phyloP scores from a whole-genome alignment of 805 yeast species.

The Wickerhamomyces kurtzmanii region DNA sequence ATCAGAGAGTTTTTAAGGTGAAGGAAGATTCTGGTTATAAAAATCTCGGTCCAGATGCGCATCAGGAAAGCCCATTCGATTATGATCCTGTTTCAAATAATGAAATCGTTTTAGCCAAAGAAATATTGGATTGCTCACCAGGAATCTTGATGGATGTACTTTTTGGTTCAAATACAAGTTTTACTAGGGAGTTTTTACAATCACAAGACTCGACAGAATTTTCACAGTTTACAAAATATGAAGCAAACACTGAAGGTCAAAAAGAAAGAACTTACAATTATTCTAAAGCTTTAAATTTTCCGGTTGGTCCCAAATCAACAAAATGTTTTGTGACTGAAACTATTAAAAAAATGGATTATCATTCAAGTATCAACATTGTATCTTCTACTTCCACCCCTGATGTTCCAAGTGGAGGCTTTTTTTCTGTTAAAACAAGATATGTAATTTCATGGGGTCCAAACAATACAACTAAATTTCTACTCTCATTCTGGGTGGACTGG shows the following conservation, averaged over 20 bases:
- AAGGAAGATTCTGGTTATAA: constrained; percentile 27
- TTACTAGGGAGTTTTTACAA: constrained; percentile 30
- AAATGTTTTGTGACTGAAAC: constrained; percentile 57
- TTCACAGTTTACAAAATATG: constrained; percentile 21
- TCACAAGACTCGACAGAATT: constrained; percentile 27
- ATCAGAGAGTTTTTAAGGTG: constrained; percentile 22
- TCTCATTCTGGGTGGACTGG: constrained; percentile 84
- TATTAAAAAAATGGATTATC: constrained; percentile 43
- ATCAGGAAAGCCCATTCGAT: constrained; percentile 44
- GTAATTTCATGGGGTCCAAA: constrained; percentile 64
- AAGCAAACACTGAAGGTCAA: constrained; percentile 26
- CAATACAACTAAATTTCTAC: constrained; percentile 46
- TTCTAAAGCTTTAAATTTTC: constrained; percentile 62
- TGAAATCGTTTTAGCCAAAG: constrained; percentile 44
- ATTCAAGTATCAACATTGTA: constrained; percentile 46
- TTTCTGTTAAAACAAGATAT: constrained; percentile 65
- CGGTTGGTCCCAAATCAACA: constrained; percentile 93
- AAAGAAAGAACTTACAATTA: constrained; percentile 51
- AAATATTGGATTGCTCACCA: constrained; percentile 56
- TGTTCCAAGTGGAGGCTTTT: constrained; percentile 87
- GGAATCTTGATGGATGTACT: constrained; percentile 64
- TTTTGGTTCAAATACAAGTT: constrained; percentile 50
- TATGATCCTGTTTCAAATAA: constrained; percentile 32
- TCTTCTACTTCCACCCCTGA: constrained; percentile 76
- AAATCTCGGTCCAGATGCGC: constrained; percentile 58